These are phyloP conservation scores for Iberis amara DNA, from an alignment of 441 rosid species.

Conservation along the genomic window DNA sequence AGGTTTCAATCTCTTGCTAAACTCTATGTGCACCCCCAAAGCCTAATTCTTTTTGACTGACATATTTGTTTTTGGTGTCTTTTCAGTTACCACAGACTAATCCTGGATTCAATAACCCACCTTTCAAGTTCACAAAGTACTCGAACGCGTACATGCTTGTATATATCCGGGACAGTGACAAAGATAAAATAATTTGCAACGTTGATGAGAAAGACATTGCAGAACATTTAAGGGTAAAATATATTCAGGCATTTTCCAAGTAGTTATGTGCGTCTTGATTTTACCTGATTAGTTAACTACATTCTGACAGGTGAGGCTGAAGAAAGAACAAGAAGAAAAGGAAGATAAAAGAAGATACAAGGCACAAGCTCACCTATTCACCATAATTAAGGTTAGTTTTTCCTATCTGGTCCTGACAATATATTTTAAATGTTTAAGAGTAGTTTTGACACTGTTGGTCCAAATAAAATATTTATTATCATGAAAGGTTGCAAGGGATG, in stretches of 20 bases:
- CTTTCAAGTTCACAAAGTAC: constrained; percentile 62
- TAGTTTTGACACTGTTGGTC: constrained; percentile 5
- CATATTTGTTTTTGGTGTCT: constrained; percentile 16
- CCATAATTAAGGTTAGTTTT: constrained; percentile 51
- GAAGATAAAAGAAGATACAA: constrained; percentile 56
- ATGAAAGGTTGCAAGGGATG: constrained; percentile 57
- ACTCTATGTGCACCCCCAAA: not conserved
- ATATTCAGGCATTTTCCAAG: constrained; percentile 13
- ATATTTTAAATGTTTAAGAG: no score
- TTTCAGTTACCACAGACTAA: constrained; percentile 56
- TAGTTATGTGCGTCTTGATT: constrained; percentile 14
- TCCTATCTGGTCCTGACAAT: constrained; percentile 9
- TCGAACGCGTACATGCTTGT: constrained; percentile 81
- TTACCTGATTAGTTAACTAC: no score
- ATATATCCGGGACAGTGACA: constrained; percentile 70
- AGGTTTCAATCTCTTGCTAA: constrained; percentile 39
- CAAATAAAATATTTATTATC: constrained; percentile 15
- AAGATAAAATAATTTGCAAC: constrained; percentile 60
- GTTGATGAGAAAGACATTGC: constrained; percentile 73
- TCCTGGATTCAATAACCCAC: constrained; percentile 63
- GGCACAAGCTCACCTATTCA: constrained; percentile 63
- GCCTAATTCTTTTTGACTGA: constrained; percentile 13
- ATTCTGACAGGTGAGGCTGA: constrained; percentile 48
- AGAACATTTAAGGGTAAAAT: constrained; percentile 61
- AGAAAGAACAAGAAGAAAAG: constrained; percentile 72